Base-by-base conservation (phyloP, 106 monocot species). In the Dendrobium chrysotoxum region DNA sequence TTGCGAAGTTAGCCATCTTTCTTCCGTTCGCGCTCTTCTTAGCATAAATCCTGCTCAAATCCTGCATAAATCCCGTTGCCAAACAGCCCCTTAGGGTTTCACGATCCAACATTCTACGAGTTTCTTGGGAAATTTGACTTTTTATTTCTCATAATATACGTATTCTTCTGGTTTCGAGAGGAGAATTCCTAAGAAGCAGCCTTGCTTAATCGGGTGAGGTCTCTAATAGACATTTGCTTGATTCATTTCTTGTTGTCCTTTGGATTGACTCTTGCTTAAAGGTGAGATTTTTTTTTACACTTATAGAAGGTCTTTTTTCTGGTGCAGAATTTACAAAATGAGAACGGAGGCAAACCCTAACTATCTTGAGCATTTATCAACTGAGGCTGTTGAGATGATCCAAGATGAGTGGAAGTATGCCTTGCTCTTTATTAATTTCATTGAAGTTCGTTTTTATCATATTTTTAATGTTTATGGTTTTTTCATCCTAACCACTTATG, bases 331-430 rank as follows among this genome's bases (percentile, higher is more conserved):
- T 70, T 15, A 16, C 10, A 31, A 28, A 46, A 28, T 72, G 38
- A 13, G 70, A 35, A 54, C 73, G 73, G 25, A 35, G 9, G 39
- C 30, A n/a, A 54, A 23, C 3, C 4, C 35, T 53, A 47, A 38
- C 6, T 4, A 73, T 38, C n/a, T n/a, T 30, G 8, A 54, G 20
- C 80, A 80, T 38, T 9, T 12, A 53, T 72, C 31, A 31, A 46
- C 18, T 50, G 18, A 28, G 68, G 71, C 28, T 70, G 28, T 30
- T 72, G 61, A 61, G 12, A 53, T 38, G 42, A 65, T 75, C 73
- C 42, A 61, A 61, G 79, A 75, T 31, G 42, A 28, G 2, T 84
- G 15, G 31, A 61, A 75, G 84, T 84, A 75, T 74, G 61, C 28
- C 58, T 18, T 74, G 26, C 68, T 42, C 28, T 75, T 64, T 74